A percentile compares a stretch with the other conserved stretches of the same genome.
Evolutionary conservation across 345 rosid genomes (phyloP).

Genomic region (Syzygium grande): DNA sequence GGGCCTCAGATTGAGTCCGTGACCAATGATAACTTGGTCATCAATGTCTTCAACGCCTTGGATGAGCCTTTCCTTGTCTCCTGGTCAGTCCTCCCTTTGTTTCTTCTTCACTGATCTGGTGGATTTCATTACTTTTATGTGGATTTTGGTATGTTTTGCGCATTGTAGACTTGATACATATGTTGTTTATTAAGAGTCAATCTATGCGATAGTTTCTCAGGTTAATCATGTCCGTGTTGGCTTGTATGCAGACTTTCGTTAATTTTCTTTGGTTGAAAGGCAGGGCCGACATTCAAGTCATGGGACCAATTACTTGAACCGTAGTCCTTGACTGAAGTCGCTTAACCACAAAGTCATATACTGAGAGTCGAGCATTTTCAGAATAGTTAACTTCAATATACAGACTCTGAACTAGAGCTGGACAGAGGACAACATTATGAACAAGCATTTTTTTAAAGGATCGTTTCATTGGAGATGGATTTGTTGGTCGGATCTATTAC

Average conservation of each 20-base stretch:
- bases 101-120: background rate
- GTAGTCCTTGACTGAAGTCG: background rate
- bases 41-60: slow-evolving; percentile 80
- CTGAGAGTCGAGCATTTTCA: background rate
- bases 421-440: background rate
- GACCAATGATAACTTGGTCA: slow-evolving; percentile 80
- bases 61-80: slow-evolving; percentile 86
- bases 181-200: background rate
- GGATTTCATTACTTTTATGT: background rate
- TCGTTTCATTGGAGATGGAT: background rate
- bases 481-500: background rate
- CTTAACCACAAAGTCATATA: background rate
- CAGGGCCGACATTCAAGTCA: background rate
- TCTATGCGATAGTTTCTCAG: background rate
- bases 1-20: slow-evolving; percentile 83
- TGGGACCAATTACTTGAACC: background rate
- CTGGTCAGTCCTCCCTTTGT: slow-evolving; percentile 40
- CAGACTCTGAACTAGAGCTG: background rate
- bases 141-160: background rate
- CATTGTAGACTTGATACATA: background rate
- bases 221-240: background rate
- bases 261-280: background rate
- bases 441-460: background rate
- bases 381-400: background rate
- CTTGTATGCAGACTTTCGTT: background rate